Evolutionary conservation across 2,329 filamentous ascomycete genomes (phyloP).

Genomic region (Nothomitra cinnamomea): DNA sequence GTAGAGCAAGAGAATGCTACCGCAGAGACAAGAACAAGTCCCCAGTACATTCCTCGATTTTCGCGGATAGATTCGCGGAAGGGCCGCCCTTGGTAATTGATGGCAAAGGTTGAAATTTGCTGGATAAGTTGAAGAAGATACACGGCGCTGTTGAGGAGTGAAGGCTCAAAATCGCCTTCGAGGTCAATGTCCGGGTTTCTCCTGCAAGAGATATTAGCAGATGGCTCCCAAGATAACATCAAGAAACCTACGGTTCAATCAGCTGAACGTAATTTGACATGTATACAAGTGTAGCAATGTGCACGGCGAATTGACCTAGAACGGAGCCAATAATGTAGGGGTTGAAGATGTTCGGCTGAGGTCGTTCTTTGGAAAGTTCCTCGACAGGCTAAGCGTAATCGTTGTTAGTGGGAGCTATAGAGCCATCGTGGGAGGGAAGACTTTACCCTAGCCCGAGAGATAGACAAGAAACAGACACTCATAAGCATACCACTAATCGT

Average conservation of each 20-base stretch:
- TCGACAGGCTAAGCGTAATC: conserved; percentile 51
- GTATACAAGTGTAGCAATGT: conserved; percentile 88
- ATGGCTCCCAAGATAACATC: conserved; percentile 27
- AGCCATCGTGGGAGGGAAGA: conserved; percentile 8
- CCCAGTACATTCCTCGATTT: conserved; percentile 97
- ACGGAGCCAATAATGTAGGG: conserved; percentile 97
- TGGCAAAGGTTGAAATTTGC: conserved; percentile 96
- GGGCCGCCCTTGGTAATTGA: conserved; percentile 96
- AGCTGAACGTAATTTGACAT: conserved; percentile 76
- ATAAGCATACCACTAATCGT: conserved; percentile 99
- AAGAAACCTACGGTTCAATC: conserved; percentile 59
- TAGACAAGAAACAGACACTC: conserved; percentile 97
- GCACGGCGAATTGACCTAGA: conserved; percentile 89
- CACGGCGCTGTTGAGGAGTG: conserved; percentile 87
- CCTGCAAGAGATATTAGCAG: conserved; percentile 16
- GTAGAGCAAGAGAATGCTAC: conserved; percentile 91
- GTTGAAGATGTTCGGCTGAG: conserved; percentile 98
- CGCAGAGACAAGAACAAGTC: conserved; percentile 72
- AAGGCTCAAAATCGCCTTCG: conserved; percentile 86
- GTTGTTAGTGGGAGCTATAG: conserved; percentile 16
- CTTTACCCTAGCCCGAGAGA: conserved; percentile 74
- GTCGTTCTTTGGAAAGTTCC: conserved; percentile 85
- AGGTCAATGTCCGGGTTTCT: conserved; percentile 57
- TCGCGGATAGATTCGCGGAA: conserved; percentile 93
- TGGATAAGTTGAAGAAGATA: conserved; percentile 97